These are phyloP conservation scores for Trichoderma gamsii DNA, from an alignment of 495 filamentous ascomycete genomes.

Conservation along the genomic window DNA sequence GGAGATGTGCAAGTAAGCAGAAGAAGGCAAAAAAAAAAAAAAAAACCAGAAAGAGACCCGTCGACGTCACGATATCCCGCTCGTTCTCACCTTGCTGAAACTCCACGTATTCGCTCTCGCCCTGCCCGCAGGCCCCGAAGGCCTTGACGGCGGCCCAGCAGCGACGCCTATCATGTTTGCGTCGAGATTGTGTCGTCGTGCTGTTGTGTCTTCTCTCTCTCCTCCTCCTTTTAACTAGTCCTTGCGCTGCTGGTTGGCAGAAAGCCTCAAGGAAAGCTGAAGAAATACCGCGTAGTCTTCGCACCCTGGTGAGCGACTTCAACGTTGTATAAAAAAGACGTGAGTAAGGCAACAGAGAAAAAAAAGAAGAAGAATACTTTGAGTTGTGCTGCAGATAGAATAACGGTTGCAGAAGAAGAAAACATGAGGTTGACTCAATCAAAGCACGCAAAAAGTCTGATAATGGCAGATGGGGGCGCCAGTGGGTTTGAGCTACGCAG, in stretches of 20 bases:
- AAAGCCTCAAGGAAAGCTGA: too few relatives aligned
- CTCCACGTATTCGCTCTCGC: constrained; percentile 27
- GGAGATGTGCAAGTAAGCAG: background rate
- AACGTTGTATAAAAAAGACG: too few relatives aligned
- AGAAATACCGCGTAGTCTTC: too few relatives aligned
- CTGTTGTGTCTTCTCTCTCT: background rate
- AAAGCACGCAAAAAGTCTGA: too few relatives aligned
- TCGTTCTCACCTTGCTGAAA: constrained; percentile 32
- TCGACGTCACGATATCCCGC: background rate
- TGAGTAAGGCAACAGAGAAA: too few relatives aligned
- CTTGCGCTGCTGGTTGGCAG: background rate
- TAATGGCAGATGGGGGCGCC: background rate
- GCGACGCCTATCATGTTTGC: constrained; percentile 29
- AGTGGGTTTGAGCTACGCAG: background rate
- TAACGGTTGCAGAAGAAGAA: too few relatives aligned
- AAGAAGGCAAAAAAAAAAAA: constrained; percentile 10
- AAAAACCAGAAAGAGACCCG: constrained; percentile 18
- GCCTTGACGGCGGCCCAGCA: constrained; percentile 26
- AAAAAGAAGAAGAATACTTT: too few relatives aligned
- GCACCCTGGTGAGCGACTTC: too few relatives aligned
- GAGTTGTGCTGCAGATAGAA: too few relatives aligned
- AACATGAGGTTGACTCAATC: too few relatives aligned
- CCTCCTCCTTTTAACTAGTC: background rate
- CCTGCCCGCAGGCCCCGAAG: constrained; percentile 15
- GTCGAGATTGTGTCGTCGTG: background rate